Percentiles rank a stretch among this genome's conserved stretches.
phyloP scores from a whole-genome alignment of 2,329 filamentous ascomycete species.

The Cladosporium velox region DNA sequence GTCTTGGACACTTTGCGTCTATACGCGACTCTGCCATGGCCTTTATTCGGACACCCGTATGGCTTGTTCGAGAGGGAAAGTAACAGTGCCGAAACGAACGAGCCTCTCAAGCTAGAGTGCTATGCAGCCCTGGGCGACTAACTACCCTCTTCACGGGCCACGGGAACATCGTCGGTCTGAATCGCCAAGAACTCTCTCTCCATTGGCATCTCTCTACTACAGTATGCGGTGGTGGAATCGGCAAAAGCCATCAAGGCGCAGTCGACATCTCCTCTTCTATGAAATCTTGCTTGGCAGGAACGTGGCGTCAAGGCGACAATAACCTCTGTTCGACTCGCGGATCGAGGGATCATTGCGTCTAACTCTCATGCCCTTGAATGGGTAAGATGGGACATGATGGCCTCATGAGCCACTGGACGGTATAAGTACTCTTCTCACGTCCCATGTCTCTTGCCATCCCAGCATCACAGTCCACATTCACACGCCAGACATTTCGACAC shows the following conservation, averaged over 20 bases:
- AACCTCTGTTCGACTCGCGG: neutral
- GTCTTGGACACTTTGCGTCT: neutral
- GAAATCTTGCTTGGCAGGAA: slow-evolving; percentile 1
- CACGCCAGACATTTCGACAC: neutral
- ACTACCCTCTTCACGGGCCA: neutral
- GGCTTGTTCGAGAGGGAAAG: neutral
- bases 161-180: neutral
- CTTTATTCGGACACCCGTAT: neutral
- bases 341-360: neutral
- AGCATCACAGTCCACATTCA: neutral
- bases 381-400: neutral
- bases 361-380: neutral
- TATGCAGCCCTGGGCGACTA: neutral
- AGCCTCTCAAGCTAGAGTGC: neutral
- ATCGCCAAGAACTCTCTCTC: neutral
- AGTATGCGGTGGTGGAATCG: neutral
- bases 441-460: neutral
- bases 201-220: neutral
- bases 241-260: slow-evolving; percentile 6
- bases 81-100: neutral
- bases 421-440: neutral
- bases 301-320: neutral
- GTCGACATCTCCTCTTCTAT: neutral
- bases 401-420: neutral
- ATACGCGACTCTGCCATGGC: too few species aligned